phyloP scores from a whole-genome alignment of 225 moss, liverwort and hornwort species.

The Bryoerythrophyllum caledonicum region DNA sequence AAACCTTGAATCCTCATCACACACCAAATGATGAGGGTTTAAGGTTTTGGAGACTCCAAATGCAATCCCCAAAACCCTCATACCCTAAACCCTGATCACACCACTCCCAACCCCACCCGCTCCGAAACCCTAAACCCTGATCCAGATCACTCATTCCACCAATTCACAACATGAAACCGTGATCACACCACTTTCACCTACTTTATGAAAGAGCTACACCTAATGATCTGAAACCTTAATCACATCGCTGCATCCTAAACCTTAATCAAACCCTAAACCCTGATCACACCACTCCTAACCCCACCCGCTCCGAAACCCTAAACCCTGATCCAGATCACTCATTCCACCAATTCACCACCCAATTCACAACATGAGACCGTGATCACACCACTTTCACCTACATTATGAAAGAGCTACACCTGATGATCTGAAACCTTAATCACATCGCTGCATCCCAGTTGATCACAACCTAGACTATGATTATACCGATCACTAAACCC shows the following conservation, averaged over 20 bases:
- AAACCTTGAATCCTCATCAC: slow-evolving; percentile 7
- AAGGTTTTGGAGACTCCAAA: not conserved
- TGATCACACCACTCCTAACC: not conserved
- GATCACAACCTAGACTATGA: not conserved
- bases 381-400: not conserved
- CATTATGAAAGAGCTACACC: too few species aligned
- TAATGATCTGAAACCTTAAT: too few species aligned
- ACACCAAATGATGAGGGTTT: too few species aligned
- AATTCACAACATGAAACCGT: not conserved
- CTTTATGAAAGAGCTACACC: too few species aligned
- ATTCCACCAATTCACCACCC: not conserved
- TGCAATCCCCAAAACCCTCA: not conserved
- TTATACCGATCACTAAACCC: too few species aligned
- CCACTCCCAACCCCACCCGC: not conserved
- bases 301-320: not conserved
- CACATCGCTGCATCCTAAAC: too few species aligned
- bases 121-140: not conserved
- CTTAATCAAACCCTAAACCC: too few species aligned
- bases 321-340: not conserved
- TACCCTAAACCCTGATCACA: too few species aligned
- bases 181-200: not conserved
- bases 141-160: not conserved
- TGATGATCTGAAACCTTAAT: slow-evolving; percentile 7
- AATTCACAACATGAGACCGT: slow-evolving; percentile 11
- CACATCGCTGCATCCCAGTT: not conserved